Evolutionary conservation across 495 filamentous ascomycete species (phyloP).

Genomic region (Talaromyces wortmannii): DNA sequence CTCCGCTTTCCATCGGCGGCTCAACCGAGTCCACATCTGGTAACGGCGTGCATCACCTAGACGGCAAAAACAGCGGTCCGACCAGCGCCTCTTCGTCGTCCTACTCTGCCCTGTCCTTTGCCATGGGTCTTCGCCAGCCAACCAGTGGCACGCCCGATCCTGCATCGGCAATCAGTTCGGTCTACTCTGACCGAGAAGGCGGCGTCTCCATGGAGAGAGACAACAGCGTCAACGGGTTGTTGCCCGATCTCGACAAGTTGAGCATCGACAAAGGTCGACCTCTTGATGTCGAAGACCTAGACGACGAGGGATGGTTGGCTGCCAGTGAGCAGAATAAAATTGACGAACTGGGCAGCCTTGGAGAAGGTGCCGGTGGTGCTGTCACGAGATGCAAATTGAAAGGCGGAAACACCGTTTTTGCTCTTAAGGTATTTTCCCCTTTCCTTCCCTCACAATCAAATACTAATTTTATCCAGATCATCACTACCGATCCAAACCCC

Average conservation of each 20-base stretch:
- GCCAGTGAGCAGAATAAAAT: slow-evolving; percentile 85
- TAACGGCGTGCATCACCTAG: slow-evolving; percentile 60
- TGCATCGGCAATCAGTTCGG: slow-evolving; percentile 76
- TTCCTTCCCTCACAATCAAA: background rate
- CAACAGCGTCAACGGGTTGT: slow-evolving; percentile 54
- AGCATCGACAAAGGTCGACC: slow-evolving; percentile 72
- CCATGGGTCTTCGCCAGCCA: slow-evolving; percentile 53
- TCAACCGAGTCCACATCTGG: slow-evolving; percentile 58
- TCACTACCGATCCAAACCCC: slow-evolving; percentile 94
- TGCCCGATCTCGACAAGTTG: slow-evolving; percentile 68
- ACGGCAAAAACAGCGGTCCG: slow-evolving; percentile 66
- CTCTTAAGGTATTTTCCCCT: slow-evolving; percentile 69
- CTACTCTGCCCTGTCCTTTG: slow-evolving; percentile 69
- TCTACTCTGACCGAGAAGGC: slow-evolving; percentile 69
- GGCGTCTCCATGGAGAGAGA: slow-evolving; percentile 68
- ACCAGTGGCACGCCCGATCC: slow-evolving; percentile 71
- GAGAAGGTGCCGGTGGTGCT: slow-evolving; percentile 92
- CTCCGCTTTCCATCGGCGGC: background rate
- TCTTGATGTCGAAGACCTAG: slow-evolving; percentile 86
- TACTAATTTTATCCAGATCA: slow-evolving; percentile 54
- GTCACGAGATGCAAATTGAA: slow-evolving; percentile 86
- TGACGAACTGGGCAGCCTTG: slow-evolving; percentile 79
- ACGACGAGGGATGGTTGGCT: slow-evolving; percentile 91
- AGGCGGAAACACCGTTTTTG: slow-evolving; percentile 90
- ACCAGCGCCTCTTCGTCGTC: slow-evolving; percentile 79